These are phyloP conservation scores for Trichoderma lentiforme DNA, from an alignment of 2,329 filamentous ascomycete genomes.

Conservation along the genomic window DNA sequence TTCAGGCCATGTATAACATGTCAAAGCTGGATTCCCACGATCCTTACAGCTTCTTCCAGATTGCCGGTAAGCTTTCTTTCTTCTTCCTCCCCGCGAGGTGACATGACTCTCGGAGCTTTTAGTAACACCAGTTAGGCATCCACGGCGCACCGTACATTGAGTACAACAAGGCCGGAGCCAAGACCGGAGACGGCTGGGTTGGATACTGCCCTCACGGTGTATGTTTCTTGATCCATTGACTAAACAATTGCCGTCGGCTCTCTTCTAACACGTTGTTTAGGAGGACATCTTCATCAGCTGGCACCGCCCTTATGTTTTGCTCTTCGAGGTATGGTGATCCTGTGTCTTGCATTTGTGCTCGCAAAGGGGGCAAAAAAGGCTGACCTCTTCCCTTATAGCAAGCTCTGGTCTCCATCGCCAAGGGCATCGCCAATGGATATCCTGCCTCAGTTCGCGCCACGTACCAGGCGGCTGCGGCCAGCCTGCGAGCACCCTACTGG, in stretches of 20 bases:
- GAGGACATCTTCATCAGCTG: conserved; percentile 50
- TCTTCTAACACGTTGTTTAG: conserved; percentile 28
- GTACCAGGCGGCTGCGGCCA: conserved; percentile 46
- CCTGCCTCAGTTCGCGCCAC: conserved; percentile 29
- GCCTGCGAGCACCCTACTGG: conserved; percentile 51
- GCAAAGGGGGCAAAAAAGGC: too few species aligned
- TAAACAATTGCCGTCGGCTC: neutral
- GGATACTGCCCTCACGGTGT: conserved; percentile 50
- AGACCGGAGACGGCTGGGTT: conserved; percentile 29
- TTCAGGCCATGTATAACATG: conserved; percentile 44
- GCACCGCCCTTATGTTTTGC: conserved; percentile 54
- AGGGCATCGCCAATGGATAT: conserved; percentile 45
- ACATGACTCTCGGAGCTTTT: conserved; percentile 14
- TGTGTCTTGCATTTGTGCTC: neutral
- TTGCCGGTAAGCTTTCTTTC: conserved; percentile 39
- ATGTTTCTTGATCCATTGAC: conserved; percentile 10
- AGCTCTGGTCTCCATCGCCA: conserved; percentile 46
- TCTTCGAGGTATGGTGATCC: conserved; percentile 47
- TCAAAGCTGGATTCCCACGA: conserved; percentile 41
- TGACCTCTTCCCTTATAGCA: conserved; percentile 39
- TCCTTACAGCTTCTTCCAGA: conserved; percentile 48
- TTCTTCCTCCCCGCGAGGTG: neutral
- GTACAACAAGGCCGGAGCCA: conserved; percentile 41
- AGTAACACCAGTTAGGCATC: conserved; percentile 31
- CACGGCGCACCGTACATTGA: conserved; percentile 42